Percentiles rank a stretch among this genome's conserved stretches.
These are phyloP conservation scores for Crithidia fasciculata DNA, from an alignment of 208 protist genomes.

Conservation along the genomic window DNA sequence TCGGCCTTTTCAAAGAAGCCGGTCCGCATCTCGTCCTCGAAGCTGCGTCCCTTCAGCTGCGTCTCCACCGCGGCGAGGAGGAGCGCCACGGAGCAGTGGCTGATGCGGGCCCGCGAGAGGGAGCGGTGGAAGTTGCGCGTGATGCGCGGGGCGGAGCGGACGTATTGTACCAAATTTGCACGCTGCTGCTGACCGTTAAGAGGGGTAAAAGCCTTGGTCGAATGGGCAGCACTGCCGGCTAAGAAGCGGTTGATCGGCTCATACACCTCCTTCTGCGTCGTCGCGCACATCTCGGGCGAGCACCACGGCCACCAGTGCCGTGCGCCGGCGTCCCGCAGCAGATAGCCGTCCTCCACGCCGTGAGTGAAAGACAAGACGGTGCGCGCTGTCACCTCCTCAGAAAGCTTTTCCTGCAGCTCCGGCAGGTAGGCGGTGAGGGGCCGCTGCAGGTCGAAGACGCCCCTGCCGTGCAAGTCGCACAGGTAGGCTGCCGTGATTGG, in stretches of 20 bases:
- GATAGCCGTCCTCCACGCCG: slow-evolving; percentile 50
- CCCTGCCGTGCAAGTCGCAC: slow-evolving; percentile 76
- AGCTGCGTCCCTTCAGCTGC: slow-evolving; percentile 59
- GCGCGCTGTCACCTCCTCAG: slow-evolving; percentile 54
- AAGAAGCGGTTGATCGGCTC: slow-evolving; percentile 70
- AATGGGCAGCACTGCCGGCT: slow-evolving; percentile 21
- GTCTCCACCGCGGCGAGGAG: slow-evolving; percentile 79
- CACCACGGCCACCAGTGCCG: slow-evolving; percentile 20
- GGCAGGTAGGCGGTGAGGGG: slow-evolving; percentile 70
- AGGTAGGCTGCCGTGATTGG: slow-evolving; percentile 80
- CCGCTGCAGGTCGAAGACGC: slow-evolving; percentile 57
- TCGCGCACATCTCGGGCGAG: slow-evolving; percentile 44
- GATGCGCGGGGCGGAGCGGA: slow-evolving; percentile 41
- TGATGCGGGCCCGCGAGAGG: slow-evolving; percentile 32
- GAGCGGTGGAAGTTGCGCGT: slow-evolving; percentile 18
- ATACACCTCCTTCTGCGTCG: slow-evolving; percentile 50
- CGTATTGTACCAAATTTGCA: slow-evolving; percentile 69
- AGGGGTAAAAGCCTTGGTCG: background rate
- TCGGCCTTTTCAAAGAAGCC: slow-evolving; percentile 73
- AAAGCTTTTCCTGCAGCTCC: slow-evolving; percentile 55
- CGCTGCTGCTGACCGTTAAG: slow-evolving; percentile 70
- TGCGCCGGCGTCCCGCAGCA: slow-evolving; percentile 56
- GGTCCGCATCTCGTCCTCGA: slow-evolving; percentile 69
- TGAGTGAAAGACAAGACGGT: slow-evolving; percentile 68
- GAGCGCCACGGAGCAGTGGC: slow-evolving; percentile 79